Percentiles rank a stretch among this genome's conserved stretches.
phyloP scores from a whole-genome alignment of 2,329 filamentous ascomycete genomes.

The Claviceps sp. region DNA sequence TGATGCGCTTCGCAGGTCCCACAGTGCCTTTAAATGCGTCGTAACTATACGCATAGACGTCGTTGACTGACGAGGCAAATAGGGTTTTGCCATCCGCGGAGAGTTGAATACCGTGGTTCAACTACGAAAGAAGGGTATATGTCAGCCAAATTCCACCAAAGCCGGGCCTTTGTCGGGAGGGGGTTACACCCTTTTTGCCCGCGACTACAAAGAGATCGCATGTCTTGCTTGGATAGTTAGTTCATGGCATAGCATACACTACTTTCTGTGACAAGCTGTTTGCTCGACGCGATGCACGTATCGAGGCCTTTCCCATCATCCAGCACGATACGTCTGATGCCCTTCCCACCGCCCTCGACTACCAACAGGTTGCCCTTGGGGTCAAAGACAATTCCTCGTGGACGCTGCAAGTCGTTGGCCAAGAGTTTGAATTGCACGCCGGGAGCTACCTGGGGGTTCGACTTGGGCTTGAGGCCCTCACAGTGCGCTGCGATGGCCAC shows the following conservation, averaged over 20 bases:
- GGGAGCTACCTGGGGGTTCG: slow-evolving; percentile 10
- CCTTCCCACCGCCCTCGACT: slow-evolving; percentile 15
- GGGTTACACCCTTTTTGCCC: too few relatives aligned
- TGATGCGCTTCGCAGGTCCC: slow-evolving; percentile 28
- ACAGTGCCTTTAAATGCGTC: slow-evolving; percentile 34
- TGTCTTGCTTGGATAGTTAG: too few relatives aligned
- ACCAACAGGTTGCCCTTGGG: slow-evolving; percentile 23
- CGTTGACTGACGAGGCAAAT: slow-evolving; percentile 35
- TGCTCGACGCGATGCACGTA: slow-evolving; percentile 17
- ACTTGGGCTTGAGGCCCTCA: slow-evolving; percentile 3
- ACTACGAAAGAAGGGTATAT: slow-evolving; percentile 12
- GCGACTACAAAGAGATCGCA: too few relatives aligned
- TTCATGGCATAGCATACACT: slow-evolving; percentile 8
- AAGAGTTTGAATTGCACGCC: slow-evolving; percentile 16
- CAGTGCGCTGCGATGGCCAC: slow-evolving; percentile 5
- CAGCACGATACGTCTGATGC: slow-evolving; percentile 21
- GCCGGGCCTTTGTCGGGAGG: too few relatives aligned
- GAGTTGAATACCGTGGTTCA: slow-evolving; percentile 37
- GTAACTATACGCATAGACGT: slow-evolving; percentile 48
- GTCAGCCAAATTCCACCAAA: not conserved
- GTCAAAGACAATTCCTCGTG: slow-evolving; percentile 23
- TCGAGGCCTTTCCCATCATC: slow-evolving; percentile 16
- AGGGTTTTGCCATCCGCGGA: slow-evolving; percentile 31
- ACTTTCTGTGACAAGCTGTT: slow-evolving; percentile 14
- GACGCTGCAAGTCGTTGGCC: slow-evolving; percentile 11